Percentiles rank a stretch among this genome's conserved stretches.
phyloP scores from a whole-genome alignment of 129 eudicot genomes.

The Escallonia herrerae region DNA sequence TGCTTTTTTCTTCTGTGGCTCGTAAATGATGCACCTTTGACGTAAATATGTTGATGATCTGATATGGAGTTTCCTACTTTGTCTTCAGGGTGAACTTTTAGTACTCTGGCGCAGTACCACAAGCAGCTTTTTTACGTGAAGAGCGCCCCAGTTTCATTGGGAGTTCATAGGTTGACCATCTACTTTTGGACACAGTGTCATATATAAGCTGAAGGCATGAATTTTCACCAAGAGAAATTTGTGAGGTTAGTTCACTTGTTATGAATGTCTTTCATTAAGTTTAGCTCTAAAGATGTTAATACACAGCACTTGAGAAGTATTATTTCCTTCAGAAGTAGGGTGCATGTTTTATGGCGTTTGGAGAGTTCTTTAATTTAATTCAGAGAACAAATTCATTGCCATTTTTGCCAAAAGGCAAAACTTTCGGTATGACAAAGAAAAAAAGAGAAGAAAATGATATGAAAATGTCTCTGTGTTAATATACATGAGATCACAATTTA shows the following conservation, averaged over 20 bases:
- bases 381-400: neutral
- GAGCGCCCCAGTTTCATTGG: constrained; percentile 5
- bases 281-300: neutral
- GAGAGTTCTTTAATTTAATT: neutral
- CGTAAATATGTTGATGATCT: constrained; percentile 7
- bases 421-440: neutral
- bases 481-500: too few relatives aligned
- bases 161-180: constrained; percentile 19
- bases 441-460: too few relatives aligned
- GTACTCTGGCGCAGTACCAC: constrained; percentile 15
- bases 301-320: too few relatives aligned
- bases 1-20: neutral
- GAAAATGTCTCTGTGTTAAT: too few relatives aligned
- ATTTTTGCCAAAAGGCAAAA: neutral
- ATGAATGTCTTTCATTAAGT: neutral
- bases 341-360: neutral
- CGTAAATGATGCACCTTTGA: neutral
- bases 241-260: constrained; percentile 55
- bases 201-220: constrained; percentile 33
- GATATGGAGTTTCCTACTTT: neutral
- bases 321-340: neutral
- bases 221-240: constrained; percentile 44
- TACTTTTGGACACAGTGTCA: neutral
- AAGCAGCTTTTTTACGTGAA: constrained; percentile 11
- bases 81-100: too few relatives aligned